phyloP scores from a whole-genome alignment of 371 early-diverging fungal species.

The Phascolomyces articulosus region DNA sequence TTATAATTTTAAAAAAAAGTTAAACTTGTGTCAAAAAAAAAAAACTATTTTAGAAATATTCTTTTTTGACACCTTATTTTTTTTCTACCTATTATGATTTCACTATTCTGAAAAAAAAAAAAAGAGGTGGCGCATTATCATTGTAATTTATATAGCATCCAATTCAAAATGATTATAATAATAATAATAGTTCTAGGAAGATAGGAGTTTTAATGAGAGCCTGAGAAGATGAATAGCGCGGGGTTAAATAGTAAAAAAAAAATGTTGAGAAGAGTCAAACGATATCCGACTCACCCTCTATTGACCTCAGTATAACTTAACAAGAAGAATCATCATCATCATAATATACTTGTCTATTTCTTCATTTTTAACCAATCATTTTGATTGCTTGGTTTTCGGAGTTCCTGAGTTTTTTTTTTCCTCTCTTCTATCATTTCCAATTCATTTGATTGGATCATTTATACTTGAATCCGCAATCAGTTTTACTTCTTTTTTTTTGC shows the following conservation, averaged over 20 bases:
- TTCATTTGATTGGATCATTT: background rate
- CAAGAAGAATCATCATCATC: background rate
- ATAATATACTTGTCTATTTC: background rate
- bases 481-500: background rate
- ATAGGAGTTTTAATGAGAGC: background rate
- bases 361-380: background rate
- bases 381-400: background rate
- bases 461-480: background rate
- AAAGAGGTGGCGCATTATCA: background rate
- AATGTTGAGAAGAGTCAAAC: constrained; percentile 1
- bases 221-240: background rate
- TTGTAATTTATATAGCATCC: background rate
- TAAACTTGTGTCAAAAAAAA: no score
- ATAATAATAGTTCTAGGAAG: no score
- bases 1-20: no score
- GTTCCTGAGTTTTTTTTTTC: background rate
- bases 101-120: no score
- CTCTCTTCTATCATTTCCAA: background rate
- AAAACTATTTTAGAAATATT: no score
- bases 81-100: no score
- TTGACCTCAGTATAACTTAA: no score
- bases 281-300: background rate
- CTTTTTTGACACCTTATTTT: no score
- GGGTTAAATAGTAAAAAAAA: no score
- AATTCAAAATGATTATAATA: no score